Conservation (phyloP, 805 yeast species). For the Candida dendrica region DNA sequence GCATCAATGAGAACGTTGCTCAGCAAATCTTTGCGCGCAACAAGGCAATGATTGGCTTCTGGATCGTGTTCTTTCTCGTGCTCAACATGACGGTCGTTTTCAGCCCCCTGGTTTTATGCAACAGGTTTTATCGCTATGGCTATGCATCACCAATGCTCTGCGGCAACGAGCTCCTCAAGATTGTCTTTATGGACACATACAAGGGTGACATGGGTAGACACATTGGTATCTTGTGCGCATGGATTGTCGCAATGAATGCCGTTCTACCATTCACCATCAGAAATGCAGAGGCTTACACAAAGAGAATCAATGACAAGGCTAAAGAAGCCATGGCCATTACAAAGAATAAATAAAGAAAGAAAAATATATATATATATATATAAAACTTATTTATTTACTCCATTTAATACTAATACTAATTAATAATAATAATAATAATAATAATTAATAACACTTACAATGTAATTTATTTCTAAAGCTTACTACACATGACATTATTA, state of each 20-base stretch:
- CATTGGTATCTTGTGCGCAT: slow-evolving; percentile 44
- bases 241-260: slow-evolving; percentile 40
- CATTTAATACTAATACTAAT: too few species aligned
- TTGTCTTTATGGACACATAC: slow-evolving; percentile 44
- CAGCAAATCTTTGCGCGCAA: slow-evolving; percentile 37
- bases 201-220: slow-evolving; percentile 48
- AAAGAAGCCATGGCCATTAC: background rate
- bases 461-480: background rate
- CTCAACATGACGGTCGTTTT: slow-evolving; percentile 52
- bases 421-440: too few species aligned
- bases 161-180: slow-evolving; percentile 46
- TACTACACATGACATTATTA: background rate
- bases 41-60: slow-evolving; percentile 63
- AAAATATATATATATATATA: too few species aligned
- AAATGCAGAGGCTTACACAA: slow-evolving; percentile 7
- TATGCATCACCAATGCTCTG: slow-evolving; percentile 59
- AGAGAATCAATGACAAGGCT: background rate
- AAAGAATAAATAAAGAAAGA: too few species aligned
- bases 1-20: slow-evolving; percentile 55
- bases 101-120: slow-evolving; percentile 36
- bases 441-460: background rate
- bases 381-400: too few species aligned
- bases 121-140: slow-evolving; percentile 35
- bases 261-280: slow-evolving; percentile 28
- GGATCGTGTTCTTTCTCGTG: slow-evolving; percentile 62